Base-by-base conservation (phyloP, 805 yeast species). In the Candida michaelii region DNA sequence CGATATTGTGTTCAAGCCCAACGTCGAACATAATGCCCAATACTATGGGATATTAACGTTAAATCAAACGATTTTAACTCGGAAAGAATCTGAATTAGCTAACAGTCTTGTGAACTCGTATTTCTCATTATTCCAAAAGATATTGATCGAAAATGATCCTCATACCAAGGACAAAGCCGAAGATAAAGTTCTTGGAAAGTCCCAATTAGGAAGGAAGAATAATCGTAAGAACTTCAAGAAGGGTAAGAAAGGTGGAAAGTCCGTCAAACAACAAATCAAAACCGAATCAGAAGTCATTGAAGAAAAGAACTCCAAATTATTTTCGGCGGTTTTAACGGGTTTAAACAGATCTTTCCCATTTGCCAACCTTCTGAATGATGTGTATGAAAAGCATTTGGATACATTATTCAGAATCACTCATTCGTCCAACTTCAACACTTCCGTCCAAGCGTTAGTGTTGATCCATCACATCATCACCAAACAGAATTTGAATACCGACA, bases 271-370 rank as follows among this genome's bases (percentile, higher is more conserved):
- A 10, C 72, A 62, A 39, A 83, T 69, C 35, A 84, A 83, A 60
- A 70, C 83, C 10, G 86, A 81, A 47, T 67, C 65, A 32, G 91
- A 85, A 52, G 65, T 83, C 1, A 47, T 67, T 16, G 87, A 89
- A 56, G 98, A 93, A 60, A 87, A 83, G 54, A 85, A 83, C 55
- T 76, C 95, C 33, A 87, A 86, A 55, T 66, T 91, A 53, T 88
- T 91, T 54, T 82, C 96, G 21, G 97, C 97, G 12, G 75, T 93
- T 43, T 76, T 93, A 51, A 89, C 99, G 1, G 99, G 99, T 52
- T 77, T 93, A 45, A 93, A 93, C 62, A 85, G 99, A 66, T 90
- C 98, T 0, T 91, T 88, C 74, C 98, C 98, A 42, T 93, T 87
- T 60, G 82, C 96, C 2, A 75, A 80, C 49, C 70, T 93, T 42